phyloP scores from a whole-genome alignment of 768 basidiomycete genomes.

The Ramaria rubella region DNA sequence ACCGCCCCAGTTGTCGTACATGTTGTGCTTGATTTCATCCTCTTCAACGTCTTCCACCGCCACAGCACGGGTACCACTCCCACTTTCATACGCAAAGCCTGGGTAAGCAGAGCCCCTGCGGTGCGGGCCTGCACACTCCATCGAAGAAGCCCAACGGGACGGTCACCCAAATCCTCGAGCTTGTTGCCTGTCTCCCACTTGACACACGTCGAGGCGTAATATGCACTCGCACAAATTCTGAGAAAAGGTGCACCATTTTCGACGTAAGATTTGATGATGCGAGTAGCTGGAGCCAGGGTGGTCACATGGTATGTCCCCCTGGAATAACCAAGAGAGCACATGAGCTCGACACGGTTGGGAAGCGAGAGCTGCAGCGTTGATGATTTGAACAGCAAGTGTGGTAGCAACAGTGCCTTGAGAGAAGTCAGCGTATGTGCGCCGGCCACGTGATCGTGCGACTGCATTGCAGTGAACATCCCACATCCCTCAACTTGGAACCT shows the following conservation, averaged over 20 bases:
- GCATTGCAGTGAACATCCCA: too few relatives aligned
- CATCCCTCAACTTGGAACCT: too few relatives aligned
- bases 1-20: conserved; percentile 43
- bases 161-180: conserved; percentile 30
- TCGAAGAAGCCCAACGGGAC: conserved; percentile 40
- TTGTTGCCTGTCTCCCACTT: conserved; percentile 34
- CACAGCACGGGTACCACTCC: conserved; percentile 34
- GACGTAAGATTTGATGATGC: conserved; percentile 53
- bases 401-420: conserved; percentile 53
- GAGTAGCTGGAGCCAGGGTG: conserved; percentile 31
- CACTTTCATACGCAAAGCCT: conserved; percentile 36
- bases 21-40: conserved; percentile 16
- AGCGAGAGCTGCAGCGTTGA: conserved; percentile 49
- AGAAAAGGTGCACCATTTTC: conserved; percentile 65
- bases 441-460: too few relatives aligned
- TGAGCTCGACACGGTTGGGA: conserved; percentile 63
- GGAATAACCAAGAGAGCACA: conserved; percentile 80
- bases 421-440: conserved; percentile 37
- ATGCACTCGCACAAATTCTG: conserved; percentile 56
- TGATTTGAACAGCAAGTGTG: conserved; percentile 70
- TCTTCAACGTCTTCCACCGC: conserved; percentile 16
- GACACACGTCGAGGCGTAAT: conserved; percentile 37
- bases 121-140: conserved; percentile 29
- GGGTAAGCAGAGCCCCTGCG: conserved; percentile 39
- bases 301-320: conserved; percentile 40